Evolutionary conservation across 192 early-diverging fungal species (phyloP).

Genomic region (Backusella tuberculispora): DNA sequence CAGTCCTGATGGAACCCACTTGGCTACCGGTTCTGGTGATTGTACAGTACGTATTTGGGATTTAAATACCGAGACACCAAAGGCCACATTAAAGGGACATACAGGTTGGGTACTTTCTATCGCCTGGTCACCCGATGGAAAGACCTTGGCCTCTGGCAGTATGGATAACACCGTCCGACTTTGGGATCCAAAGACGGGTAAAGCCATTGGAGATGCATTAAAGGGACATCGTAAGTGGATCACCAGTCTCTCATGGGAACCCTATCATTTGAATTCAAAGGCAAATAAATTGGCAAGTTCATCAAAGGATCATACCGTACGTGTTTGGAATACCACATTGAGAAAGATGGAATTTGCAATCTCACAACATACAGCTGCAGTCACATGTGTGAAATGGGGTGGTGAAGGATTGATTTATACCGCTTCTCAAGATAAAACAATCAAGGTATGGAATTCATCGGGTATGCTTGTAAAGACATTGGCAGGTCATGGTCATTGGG

Average conservation of each 20-base stretch:
- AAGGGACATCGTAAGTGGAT: conserved; percentile 89
- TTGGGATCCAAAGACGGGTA: conserved; percentile 91
- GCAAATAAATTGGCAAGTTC: conserved; percentile 85
- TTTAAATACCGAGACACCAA: conserved; percentile 94
- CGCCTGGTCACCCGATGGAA: conserved; percentile 91
- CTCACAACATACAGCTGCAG: conserved; percentile 88
- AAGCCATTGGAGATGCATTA: conserved; percentile 73
- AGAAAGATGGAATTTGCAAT: conserved; percentile 78
- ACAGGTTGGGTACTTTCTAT: conserved; percentile 92
- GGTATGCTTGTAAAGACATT: conserved; percentile 86
- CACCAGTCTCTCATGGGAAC: conserved; percentile 93
- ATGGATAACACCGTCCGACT: conserved; percentile 92
- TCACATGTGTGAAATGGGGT: conserved; percentile 96
- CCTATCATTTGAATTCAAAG: conserved; percentile 79
- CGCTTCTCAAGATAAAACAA: conserved; percentile 91
- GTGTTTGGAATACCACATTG: conserved; percentile 89
- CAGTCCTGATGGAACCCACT: conserved; percentile 84
- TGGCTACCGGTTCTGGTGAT: conserved; percentile 97
- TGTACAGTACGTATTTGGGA: conserved; percentile 97
- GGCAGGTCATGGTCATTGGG: conserved; percentile 96
- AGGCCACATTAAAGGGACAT: conserved; percentile 82
- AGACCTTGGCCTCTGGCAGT: conserved; percentile 83
- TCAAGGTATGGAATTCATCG: conserved; percentile 91
- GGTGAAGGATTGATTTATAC: conserved; percentile 94
- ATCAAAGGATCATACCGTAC: conserved; percentile 92